Evolutionary conservation across 2,329 filamentous ascomycete species (phyloP).

Genomic region (Neopestalotiopsis rosae): DNA sequence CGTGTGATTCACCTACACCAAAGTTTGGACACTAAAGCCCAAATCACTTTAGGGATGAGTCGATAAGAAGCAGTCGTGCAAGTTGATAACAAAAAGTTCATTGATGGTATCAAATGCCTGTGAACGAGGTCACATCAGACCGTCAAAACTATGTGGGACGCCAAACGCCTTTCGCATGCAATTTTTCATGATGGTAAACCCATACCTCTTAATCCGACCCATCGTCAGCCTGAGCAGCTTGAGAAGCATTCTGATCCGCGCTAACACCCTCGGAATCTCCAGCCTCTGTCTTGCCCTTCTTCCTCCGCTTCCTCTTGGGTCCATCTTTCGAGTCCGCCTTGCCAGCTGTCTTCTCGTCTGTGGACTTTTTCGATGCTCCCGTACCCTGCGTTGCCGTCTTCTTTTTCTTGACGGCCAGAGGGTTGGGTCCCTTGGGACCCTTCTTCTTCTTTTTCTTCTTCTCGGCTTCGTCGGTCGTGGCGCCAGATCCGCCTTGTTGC

Average conservation of each 20-base stretch:
- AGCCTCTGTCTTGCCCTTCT: constrained; percentile 37
- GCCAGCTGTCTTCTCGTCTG: background rate
- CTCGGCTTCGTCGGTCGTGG: constrained; percentile 35
- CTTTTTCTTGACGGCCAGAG: constrained; percentile 71
- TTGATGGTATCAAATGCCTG: constrained; percentile 15
- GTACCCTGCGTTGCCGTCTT: constrained; percentile 23
- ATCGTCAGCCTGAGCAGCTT: background rate
- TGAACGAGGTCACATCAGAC: background rate
- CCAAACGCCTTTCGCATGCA: constrained; percentile 11
- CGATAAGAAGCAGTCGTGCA: background rate
- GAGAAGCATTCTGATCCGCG: background rate
- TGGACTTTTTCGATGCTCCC: constrained; percentile 28
- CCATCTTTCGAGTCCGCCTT: constrained; percentile 20
- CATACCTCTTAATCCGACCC: constrained; percentile 3
- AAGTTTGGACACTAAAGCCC: background rate
- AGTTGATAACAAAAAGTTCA: constrained; percentile 2
- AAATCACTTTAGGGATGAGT: too few species aligned
- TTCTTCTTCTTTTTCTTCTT: constrained; percentile 63
- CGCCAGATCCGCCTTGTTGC: background rate
- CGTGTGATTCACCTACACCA: too few species aligned
- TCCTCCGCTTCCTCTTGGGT: constrained; percentile 43
- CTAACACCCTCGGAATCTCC: constrained; percentile 19
- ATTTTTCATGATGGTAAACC: constrained; percentile 6
- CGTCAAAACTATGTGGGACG: background rate
- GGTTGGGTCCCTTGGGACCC: constrained; percentile 74